phyloP scores from a whole-genome alignment of 164 flowering plant species.

The Magnolia officinalis region DNA sequence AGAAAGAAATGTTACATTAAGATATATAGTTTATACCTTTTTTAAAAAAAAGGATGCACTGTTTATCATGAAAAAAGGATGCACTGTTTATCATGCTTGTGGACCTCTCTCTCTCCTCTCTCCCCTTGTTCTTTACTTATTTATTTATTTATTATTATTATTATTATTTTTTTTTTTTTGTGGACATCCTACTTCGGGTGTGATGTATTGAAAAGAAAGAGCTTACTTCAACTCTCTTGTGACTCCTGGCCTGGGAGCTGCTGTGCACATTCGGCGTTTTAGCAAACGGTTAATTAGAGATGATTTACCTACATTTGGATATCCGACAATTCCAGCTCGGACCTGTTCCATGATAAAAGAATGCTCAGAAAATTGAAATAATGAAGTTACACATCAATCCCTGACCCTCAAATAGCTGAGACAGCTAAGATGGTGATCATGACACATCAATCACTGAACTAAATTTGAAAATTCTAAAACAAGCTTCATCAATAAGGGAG shows the following conservation, averaged over 20 bases:
- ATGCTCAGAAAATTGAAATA: background rate
- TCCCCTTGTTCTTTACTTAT: too few species aligned
- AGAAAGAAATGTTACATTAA: background rate
- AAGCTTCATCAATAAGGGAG: background rate
- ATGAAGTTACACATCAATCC: background rate
- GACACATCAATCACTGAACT: background rate
- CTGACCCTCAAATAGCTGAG: too few species aligned
- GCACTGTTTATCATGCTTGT: too few species aligned
- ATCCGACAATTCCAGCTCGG: slow-evolving; percentile 96
- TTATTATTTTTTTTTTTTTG: background rate
- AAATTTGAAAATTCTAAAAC: background rate
- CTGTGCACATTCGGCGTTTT: slow-evolving; percentile 88
- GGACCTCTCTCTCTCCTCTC: too few species aligned
- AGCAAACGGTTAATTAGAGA: slow-evolving; percentile 92
- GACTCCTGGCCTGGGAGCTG: slow-evolving; percentile 97
- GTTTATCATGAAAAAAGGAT: too few species aligned
- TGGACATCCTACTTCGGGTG: background rate
- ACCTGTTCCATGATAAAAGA: slow-evolving; percentile 41
- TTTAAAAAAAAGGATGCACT: too few species aligned
- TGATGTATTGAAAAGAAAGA: background rate
- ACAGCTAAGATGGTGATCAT: background rate
- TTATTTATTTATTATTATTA: too few species aligned
- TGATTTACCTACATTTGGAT: slow-evolving; percentile 99
- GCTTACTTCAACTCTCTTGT: slow-evolving; percentile 85
- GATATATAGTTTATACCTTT: background rate